Evolutionary conservation across 179 eudicot species (phyloP).

Genomic region (Silene vulgaris): DNA sequence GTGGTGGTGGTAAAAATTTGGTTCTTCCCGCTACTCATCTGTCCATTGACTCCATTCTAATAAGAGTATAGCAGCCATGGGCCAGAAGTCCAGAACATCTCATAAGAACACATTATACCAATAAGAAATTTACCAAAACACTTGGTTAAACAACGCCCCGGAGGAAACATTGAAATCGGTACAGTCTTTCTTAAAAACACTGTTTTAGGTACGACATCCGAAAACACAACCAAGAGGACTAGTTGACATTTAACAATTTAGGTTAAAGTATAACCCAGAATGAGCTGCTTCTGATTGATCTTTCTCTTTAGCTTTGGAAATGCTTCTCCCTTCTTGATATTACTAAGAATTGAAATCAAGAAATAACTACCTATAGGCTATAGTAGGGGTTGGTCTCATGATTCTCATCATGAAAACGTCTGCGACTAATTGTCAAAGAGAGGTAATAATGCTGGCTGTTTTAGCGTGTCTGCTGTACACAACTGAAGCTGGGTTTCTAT

Average conservation of each 20-base stretch:
- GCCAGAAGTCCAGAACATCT: neutral
- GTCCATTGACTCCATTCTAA: constrained; percentile 1
- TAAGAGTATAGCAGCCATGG: too few species aligned
- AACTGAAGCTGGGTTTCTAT: neutral
- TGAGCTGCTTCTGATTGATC: neutral
- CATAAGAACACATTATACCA: neutral
- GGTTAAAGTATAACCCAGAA: neutral
- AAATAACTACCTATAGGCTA: neutral
- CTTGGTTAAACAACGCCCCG: neutral
- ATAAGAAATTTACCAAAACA: neutral
- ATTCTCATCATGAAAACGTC: neutral
- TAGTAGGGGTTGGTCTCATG: constrained; percentile 3
- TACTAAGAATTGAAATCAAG: neutral
- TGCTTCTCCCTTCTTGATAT: neutral
- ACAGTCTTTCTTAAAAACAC: neutral
- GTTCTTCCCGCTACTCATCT: neutral
- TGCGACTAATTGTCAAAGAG: neutral
- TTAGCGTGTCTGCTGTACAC: neutral
- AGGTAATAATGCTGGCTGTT: constrained; percentile 2
- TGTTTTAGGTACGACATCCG: neutral
- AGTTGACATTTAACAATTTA: neutral
- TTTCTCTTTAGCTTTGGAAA: neutral
- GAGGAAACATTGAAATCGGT: neutral
- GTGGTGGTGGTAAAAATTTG: neutral
- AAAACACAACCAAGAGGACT: neutral